A percentile compares a stretch with the other conserved stretches of the same genome.
Evolutionary conservation across 139 green algal genomes (phyloP).

Genomic region (Chlamydomonas eustigma): DNA sequence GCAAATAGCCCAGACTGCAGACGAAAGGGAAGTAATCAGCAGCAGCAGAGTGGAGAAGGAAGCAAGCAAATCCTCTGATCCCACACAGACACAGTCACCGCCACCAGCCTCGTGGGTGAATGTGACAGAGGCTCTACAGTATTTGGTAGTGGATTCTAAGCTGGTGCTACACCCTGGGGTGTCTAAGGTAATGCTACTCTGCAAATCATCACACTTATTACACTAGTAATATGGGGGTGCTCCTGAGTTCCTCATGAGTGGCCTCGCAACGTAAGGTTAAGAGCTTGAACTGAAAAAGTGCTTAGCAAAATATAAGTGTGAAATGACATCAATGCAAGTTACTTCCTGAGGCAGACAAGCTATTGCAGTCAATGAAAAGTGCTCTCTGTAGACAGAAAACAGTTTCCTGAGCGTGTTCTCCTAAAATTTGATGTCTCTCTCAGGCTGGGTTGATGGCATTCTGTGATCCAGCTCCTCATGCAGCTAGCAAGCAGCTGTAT

Average conservation of each 20-base stretch:
- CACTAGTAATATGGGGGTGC: too few relatives aligned
- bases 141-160: slow-evolving; percentile 37
- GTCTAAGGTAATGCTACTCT: slow-evolving; percentile 42
- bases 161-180: slow-evolving; percentile 42
- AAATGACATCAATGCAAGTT: too few relatives aligned
- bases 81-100: background rate
- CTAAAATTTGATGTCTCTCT: background rate
- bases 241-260: too few relatives aligned
- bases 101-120: slow-evolving; percentile 34
- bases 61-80: background rate
- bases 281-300: too few relatives aligned
- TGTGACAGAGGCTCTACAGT: slow-evolving; percentile 53
- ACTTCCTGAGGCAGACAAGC: too few relatives aligned
- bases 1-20: background rate
- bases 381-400: background rate
- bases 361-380: too few relatives aligned
- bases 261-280: too few relatives aligned
- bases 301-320: too few relatives aligned
- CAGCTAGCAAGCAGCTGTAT: slow-evolving; percentile 30
- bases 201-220: too few relatives aligned
- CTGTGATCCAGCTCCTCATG: slow-evolving; percentile 29
- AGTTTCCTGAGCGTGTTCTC: background rate
- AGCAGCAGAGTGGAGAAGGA: background rate
- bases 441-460: slow-evolving; percentile 54
- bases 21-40: background rate